Evolutionary conservation across 768 basidiomycete species (phyloP), one percentile per base, ranked within the genome.

Genomic region (Serendipita indica): DNA sequence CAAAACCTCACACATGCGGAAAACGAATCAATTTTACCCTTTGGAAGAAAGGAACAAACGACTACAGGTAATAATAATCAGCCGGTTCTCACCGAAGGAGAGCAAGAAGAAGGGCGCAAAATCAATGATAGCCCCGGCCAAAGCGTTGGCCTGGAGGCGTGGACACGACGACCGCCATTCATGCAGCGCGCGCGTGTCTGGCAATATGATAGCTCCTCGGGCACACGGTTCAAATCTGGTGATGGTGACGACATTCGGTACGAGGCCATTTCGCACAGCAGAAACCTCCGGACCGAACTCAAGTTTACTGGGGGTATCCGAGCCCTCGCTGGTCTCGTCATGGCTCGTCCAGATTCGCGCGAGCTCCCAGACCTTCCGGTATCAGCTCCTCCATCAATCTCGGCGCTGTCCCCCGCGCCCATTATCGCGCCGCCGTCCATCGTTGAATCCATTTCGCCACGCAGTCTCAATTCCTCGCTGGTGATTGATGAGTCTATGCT

Each of bases 401-500:
- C 41, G 41, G 18, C 7, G 41, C 20, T 27, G 20, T 30, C 20
- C 30, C 49, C 20, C 20, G 12, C 20, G n/a, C 49, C 30, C 7
- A 10, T 7, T 20, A 1, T 32, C 49, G 10, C 16, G 10, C 49
- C 22, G 20, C 25, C 10, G 4, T 10, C 22, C 10, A 30, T 2
- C n/a, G 20, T n/a, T 7, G 49, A 32, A 28, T 25, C 49, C 20
- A 20, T 54, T 30, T 54, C 49, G 20, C 30, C 49, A 16, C 22
- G 30, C 7, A 27, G 22, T 10, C 30, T 54, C 49, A 10, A 30
- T 5, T 54, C 49, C 20, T 54, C 49, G 49, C 49, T 54, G 49
- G 22, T 54, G 22, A 54, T 54, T 2, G 49, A 54, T 32, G 49
- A 54, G 30, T 54, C 49, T 22, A 54, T 54, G 49, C n/a, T 54